These are phyloP conservation scores for Trichoderma asperellum DNA, from an alignment of 2,329 filamentous ascomycete genomes.

Conservation along the genomic window DNA sequence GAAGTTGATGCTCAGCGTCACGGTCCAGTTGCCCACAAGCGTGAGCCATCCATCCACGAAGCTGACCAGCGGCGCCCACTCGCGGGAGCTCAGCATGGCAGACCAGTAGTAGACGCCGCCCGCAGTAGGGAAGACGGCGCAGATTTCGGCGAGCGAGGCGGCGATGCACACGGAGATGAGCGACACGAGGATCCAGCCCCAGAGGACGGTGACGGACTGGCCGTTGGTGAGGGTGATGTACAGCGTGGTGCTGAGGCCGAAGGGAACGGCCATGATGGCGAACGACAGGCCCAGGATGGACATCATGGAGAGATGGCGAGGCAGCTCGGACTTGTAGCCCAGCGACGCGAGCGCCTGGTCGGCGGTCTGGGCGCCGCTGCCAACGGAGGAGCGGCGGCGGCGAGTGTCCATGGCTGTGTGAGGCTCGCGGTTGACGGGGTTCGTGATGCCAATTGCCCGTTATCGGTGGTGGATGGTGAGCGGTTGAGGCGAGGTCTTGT, in stretches of 20 bases:
- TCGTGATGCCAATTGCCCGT: not conserved
- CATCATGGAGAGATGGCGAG: conserved; percentile 55
- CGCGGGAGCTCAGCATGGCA: conserved; percentile 64
- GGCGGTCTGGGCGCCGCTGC: conserved; percentile 37
- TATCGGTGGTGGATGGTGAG: not conserved
- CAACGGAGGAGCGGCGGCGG: conserved; percentile 30
- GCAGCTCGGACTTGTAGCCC: conserved; percentile 55
- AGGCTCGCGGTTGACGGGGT: not conserved
- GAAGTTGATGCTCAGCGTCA: conserved; percentile 72
- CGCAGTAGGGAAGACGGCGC: conserved; percentile 66
- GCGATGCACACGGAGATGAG: conserved; percentile 74
- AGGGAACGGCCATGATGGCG: conserved; percentile 57
- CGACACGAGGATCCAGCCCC: conserved; percentile 67
- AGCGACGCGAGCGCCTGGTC: conserved; percentile 52
- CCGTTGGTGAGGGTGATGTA: conserved; percentile 67
- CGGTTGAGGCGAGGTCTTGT: not conserved
- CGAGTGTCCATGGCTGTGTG: conserved; percentile 7
- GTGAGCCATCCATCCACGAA: conserved; percentile 78
- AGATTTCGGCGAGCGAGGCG: conserved; percentile 72
- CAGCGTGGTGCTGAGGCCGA: conserved; percentile 54
- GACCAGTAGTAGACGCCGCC: conserved; percentile 76
- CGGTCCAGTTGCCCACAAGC: conserved; percentile 70
- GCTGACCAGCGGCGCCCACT: conserved; percentile 65
- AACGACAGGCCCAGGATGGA: conserved; percentile 55
- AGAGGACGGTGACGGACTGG: conserved; percentile 73